These are phyloP conservation scores for Spiromastix sp. DNA, from an alignment of 2,329 filamentous ascomycete species.

Conservation along the genomic window DNA sequence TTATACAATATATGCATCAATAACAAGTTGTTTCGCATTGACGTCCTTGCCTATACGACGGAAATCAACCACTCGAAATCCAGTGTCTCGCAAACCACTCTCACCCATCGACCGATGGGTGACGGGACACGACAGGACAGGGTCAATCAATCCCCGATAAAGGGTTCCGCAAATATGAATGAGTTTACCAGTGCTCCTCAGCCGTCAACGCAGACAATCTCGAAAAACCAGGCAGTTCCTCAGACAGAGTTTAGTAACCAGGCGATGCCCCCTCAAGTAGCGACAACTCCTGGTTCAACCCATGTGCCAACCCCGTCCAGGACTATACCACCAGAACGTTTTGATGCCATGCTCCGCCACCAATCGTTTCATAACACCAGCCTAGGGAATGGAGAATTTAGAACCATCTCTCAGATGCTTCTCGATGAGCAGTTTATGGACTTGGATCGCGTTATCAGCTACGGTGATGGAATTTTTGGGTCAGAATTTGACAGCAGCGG, in stretches of 20 bases:
- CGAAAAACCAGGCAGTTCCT: no score
- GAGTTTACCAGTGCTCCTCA: neutral
- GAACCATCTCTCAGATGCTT: neutral
- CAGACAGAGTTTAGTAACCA: no score
- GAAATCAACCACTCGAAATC: neutral
- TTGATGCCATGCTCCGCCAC: no score
- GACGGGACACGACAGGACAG: neutral
- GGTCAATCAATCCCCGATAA: neutral
- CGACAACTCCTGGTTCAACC: neutral
- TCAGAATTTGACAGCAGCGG: neutral
- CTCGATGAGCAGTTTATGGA: conserved; percentile 12
- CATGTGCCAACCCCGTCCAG: neutral
- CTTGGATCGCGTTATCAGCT: conserved; percentile 14
- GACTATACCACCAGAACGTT: neutral
- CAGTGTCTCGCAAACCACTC: neutral
- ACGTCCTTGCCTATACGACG: neutral
- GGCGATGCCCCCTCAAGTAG: neutral
- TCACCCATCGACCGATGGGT: neutral
- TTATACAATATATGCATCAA: neutral
- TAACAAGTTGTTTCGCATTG: neutral
- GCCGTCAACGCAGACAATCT: neutral
- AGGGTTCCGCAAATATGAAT: neutral
- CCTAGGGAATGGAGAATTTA: neutral
- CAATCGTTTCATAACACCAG: no score
- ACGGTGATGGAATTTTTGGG: conserved; percentile 5